Percentiles rank a stretch among this genome's conserved stretches.
Evolutionary conservation across 139 green algal genomes (phyloP).

Genomic region (Prasinococcaceae sp.): DNA sequence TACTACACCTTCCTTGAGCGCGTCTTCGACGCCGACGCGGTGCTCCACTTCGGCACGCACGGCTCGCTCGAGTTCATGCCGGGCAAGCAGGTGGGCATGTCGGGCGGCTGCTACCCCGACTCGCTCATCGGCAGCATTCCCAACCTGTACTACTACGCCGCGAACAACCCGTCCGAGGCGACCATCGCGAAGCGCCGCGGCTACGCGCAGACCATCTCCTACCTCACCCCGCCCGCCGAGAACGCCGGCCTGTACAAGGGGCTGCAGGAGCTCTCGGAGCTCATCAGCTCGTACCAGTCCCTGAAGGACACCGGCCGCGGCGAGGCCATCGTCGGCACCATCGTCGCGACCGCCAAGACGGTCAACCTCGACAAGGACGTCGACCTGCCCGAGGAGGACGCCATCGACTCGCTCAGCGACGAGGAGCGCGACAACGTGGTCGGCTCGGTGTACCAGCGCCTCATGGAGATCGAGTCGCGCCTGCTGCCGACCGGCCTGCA

Average conservation of each 20-base stretch:
- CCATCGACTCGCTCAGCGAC: slow-evolving; percentile 43
- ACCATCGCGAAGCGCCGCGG: slow-evolving; percentile 97
- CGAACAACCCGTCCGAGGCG: slow-evolving; percentile 97
- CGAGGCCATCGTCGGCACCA: slow-evolving; percentile 77
- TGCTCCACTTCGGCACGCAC: slow-evolving; percentile 98
- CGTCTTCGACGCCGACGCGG: slow-evolving; percentile 86
- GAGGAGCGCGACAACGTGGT: slow-evolving; percentile 52
- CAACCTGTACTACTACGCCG: slow-evolving; percentile 99
- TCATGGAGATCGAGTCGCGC: slow-evolving; percentile 98
- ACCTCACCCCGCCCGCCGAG: slow-evolving; percentile 95
- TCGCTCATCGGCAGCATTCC: slow-evolving; percentile 88
- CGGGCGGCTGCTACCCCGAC: slow-evolving; percentile 92
- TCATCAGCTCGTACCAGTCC: slow-evolving; percentile 85
- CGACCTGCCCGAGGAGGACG: slow-evolving; percentile 54
- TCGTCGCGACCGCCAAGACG: slow-evolving; percentile 84
- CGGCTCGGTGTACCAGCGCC: slow-evolving; percentile 37
- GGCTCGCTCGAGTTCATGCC: slow-evolving; percentile 99
- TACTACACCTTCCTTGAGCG: slow-evolving; percentile 99
- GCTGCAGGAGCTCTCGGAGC: slow-evolving; percentile 71
- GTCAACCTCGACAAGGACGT: slow-evolving; percentile 98
- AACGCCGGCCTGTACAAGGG: slow-evolving; percentile 97
- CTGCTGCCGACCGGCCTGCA: slow-evolving; percentile 96
- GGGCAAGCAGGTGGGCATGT: slow-evolving; percentile 96
- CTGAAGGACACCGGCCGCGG: slow-evolving; percentile 74
- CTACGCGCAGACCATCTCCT: slow-evolving; percentile 99